These are phyloP conservation scores for Pseudozyma sp. DNA, from an alignment of 1,284 basidiomycete genomes.

Conservation along the genomic window DNA sequence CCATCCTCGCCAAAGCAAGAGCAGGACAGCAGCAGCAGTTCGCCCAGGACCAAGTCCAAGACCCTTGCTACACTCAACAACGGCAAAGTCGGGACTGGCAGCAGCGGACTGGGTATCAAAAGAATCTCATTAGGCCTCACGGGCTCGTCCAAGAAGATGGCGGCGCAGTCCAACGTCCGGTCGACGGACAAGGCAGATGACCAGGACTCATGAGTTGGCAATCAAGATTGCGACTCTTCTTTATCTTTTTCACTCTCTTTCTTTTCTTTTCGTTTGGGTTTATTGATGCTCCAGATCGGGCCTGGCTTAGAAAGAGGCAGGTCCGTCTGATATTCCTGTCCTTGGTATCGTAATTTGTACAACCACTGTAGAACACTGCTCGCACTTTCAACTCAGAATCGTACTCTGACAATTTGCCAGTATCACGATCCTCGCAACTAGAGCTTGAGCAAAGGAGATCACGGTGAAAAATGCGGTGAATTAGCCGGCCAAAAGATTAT, in stretches of 20 bases:
- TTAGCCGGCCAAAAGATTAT: constrained; percentile 14
- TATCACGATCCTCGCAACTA: too few relatives aligned
- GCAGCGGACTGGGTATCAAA: constrained; percentile 37
- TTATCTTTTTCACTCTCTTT: constrained; percentile 4
- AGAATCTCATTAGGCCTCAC: constrained; percentile 50
- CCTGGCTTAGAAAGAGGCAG: constrained; percentile 21
- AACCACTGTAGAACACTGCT: constrained; percentile 39
- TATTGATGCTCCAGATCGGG: background rate
- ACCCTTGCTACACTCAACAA: constrained; percentile 9
- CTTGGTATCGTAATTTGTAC: constrained; percentile 23
- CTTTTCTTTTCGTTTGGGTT: background rate
- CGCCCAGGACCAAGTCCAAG: constrained; percentile 10
- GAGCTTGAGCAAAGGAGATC: background rate
- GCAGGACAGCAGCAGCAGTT: constrained; percentile 13
- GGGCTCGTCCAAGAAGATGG: constrained; percentile 49
- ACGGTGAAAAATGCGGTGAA: constrained; percentile 27
- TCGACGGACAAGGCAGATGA: constrained; percentile 33
- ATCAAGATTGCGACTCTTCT: too few relatives aligned
- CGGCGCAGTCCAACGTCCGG: constrained; percentile 37
- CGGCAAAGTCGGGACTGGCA: constrained; percentile 21
- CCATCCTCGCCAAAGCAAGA: constrained; percentile 18
- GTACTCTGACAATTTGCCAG: background rate
- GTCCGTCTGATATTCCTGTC: constrained; percentile 2
- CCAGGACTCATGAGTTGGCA: constrained; percentile 19
- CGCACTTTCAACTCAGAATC: background rate